phyloP scores from a whole-genome alignment of 495 filamentous ascomycete species.

The Aspergillus haitiensis region DNA sequence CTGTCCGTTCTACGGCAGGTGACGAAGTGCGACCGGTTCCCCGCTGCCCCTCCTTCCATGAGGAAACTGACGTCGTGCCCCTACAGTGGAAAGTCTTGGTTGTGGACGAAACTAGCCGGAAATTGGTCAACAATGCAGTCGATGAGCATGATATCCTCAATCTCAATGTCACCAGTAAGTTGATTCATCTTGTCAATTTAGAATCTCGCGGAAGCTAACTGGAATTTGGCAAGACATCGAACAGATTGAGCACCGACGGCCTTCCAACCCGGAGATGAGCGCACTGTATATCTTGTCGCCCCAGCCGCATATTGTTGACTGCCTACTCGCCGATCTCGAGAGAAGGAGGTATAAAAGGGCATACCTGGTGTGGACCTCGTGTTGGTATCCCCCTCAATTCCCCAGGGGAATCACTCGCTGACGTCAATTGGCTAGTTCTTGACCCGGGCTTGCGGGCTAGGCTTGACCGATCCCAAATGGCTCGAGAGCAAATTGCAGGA shows the following conservation, averaged over 20 bases:
- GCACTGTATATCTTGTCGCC: constrained; percentile 90
- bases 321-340: constrained; percentile 88
- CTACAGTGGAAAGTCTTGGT: constrained; percentile 93
- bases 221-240: constrained; percentile 69
- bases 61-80: constrained; percentile 30
- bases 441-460: constrained; percentile 54
- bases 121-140: constrained; percentile 80
- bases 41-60: constrained; percentile 21
- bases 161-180: constrained; percentile 87
- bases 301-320: constrained; percentile 82
- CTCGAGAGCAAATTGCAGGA: constrained; percentile 68
- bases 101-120: constrained; percentile 74
- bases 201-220: constrained; percentile 29
- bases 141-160: constrained; percentile 96
- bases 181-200: neutral
- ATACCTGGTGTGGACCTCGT: constrained; percentile 82
- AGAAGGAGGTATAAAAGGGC: constrained; percentile 70
- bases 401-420: constrained; percentile 6
- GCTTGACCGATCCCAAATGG: constrained; percentile 58
- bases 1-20: constrained; percentile 57
- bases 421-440: constrained; percentile 43
- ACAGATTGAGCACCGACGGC: constrained; percentile 80
- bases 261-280: constrained; percentile 81
- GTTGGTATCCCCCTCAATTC: constrained; percentile 44
- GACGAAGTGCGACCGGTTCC: constrained; percentile 53